A percentile compares a stretch with the other conserved stretches of the same genome.
phyloP scores from a whole-genome alignment of 495 filamentous ascomycete genomes.

The Daldinia concentrica region DNA sequence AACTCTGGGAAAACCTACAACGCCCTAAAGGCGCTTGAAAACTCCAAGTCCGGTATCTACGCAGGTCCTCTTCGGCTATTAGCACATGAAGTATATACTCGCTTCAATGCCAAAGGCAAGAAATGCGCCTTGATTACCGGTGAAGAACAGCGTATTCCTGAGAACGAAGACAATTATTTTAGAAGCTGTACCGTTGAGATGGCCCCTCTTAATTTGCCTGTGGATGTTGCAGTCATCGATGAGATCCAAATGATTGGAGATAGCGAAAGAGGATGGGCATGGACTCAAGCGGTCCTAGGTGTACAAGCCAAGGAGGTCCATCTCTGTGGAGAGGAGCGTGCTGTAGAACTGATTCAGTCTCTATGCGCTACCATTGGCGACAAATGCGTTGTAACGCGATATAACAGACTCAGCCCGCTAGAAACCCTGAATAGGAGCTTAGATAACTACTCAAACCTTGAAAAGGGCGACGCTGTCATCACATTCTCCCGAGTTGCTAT shows the following conservation, averaged over 20 bases:
- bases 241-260: constrained; percentile 98
- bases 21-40: constrained; percentile 86
- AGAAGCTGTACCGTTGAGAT: constrained; percentile 96
- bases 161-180: constrained; percentile 61
- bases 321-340: constrained; percentile 89
- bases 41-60: constrained; percentile 80
- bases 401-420: constrained; percentile 83
- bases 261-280: constrained; percentile 87
- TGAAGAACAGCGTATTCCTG: constrained; percentile 77
- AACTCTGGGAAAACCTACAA: constrained; percentile 99
- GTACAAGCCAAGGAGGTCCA: constrained; percentile 88
- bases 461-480: constrained; percentile 92
- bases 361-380: constrained; percentile 86
- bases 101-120: constrained; percentile 78
- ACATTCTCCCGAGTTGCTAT: constrained; percentile 83
- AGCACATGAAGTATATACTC: constrained; percentile 90
- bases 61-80: constrained; percentile 90
- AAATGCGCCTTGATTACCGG: constrained; percentile 86
- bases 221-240: constrained; percentile 95
- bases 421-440: constrained; percentile 70
- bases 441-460: constrained; percentile 66
- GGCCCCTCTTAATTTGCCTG: constrained; percentile 72
- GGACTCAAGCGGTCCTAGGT: constrained; percentile 93
- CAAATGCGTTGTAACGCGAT: constrained; percentile 78
- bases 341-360: constrained; percentile 79